A percentile compares a stretch with the other conserved stretches of the same genome.
phyloP scores from a whole-genome alignment of 257 asterid genomes.

The Primulina tabacum region DNA sequence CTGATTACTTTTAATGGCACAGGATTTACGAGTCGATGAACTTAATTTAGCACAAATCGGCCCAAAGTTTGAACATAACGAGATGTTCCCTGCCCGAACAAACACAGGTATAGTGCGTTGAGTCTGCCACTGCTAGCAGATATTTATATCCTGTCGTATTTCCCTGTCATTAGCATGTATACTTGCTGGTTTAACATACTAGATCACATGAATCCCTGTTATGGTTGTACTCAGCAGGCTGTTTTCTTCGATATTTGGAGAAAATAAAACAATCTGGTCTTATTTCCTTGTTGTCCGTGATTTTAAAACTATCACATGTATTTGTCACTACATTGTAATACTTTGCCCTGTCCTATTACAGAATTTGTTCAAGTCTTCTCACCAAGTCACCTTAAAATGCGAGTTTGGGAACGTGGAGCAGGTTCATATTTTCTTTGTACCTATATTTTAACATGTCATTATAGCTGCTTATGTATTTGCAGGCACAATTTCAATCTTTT shows the following conservation, averaged over 20 bases:
- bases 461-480: background rate
- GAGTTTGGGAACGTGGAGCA: conserved; percentile 99
- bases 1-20: conserved; percentile 20
- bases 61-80: conserved; percentile 81
- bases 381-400: conserved; percentile 85
- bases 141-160: conserved; percentile 5
- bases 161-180: background rate
- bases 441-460: background rate
- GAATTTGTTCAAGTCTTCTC: conserved; percentile 90
- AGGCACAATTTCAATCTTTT: background rate
- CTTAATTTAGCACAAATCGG: conserved; percentile 73
- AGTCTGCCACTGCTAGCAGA: background rate
- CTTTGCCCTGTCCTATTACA: conserved; percentile 33
- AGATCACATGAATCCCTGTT: background rate
- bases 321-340: background rate
- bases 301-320: background rate
- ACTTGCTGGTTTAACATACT: too few relatives aligned
- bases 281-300: background rate
- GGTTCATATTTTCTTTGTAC: conserved; percentile 41
- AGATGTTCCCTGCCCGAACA: conserved; percentile 85
- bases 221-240: background rate
- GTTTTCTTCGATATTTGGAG: background rate
- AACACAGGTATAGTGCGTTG: conserved; percentile 56
- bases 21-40: conserved; percentile 78
- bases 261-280: background rate